A percentile compares a stretch with the other conserved stretches of the same genome.
Evolutionary conservation across 2,329 filamentous ascomycete species (phyloP).

Genomic region (Cyclaneusma minus): DNA sequence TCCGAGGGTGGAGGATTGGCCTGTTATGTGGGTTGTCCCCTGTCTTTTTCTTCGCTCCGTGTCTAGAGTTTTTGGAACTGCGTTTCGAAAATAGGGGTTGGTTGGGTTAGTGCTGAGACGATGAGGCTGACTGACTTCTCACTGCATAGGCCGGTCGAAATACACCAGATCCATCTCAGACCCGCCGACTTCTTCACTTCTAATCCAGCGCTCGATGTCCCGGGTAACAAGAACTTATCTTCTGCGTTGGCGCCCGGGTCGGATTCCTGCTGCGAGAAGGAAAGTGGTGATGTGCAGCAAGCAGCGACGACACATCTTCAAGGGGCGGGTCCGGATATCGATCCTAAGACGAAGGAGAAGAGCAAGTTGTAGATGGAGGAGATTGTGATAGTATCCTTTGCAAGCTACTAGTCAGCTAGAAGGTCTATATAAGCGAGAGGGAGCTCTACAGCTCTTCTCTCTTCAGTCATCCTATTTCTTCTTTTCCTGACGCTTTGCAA

Average conservation of each 20-base stretch:
- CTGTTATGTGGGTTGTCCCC: slow-evolving; percentile 47
- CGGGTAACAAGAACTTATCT: slow-evolving; percentile 42
- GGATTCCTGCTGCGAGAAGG: slow-evolving; percentile 8
- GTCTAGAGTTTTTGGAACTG: too few species aligned
- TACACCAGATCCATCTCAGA: slow-evolving; percentile 58
- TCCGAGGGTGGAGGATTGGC: slow-evolving; percentile 78
- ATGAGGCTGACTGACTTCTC: too few species aligned
- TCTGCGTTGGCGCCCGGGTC: slow-evolving; percentile 6
- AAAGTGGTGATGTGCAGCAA: slow-evolving; percentile 10
- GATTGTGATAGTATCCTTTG: too few species aligned
- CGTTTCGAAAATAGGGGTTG: too few species aligned
- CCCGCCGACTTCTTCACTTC: slow-evolving; percentile 41
- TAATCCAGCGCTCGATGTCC: slow-evolving; percentile 41
- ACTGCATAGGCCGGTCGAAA: slow-evolving; percentile 45
- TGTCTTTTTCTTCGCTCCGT: too few species aligned
- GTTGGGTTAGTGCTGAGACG: too few species aligned
- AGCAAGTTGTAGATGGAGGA: slow-evolving; percentile 10
- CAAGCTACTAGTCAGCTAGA: too few species aligned
- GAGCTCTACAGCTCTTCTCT: too few species aligned
- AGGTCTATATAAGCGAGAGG: too few species aligned
- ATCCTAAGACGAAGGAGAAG: too few species aligned
- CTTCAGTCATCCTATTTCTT: too few species aligned
- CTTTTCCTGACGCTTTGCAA: too few species aligned
- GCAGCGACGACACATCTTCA: slow-evolving; percentile 9
- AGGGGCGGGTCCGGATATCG: slow-evolving; percentile 9